Conservation (phyloP, 2,329 filamentous ascomycete species). For the Fusarium subglutinans region DNA sequence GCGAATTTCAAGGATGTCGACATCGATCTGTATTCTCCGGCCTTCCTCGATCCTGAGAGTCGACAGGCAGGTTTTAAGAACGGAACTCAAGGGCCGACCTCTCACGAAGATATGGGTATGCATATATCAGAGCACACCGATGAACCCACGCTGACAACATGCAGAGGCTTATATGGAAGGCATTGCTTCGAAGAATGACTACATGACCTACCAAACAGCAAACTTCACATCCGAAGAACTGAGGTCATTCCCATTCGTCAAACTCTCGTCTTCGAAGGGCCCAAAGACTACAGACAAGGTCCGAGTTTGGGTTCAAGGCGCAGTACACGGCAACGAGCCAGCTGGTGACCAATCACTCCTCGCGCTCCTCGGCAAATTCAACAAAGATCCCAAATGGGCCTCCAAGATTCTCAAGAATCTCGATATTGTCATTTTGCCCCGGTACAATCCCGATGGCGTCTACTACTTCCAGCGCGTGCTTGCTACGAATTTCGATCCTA, state of each 20-base stretch:
- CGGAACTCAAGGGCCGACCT: conserved; percentile 30
- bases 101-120: conserved; percentile 24
- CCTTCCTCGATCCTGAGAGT: background rate
- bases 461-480: conserved; percentile 47
- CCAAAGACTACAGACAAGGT: conserved; percentile 35
- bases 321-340: conserved; percentile 47
- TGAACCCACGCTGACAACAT: background rate
- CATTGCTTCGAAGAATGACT: conserved; percentile 17
- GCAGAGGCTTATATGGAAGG: conserved; percentile 15
- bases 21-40: conserved; percentile 16
- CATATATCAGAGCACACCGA: accelerated
- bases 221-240: conserved; percentile 32
- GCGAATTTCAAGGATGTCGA: conserved; percentile 32
- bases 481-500: conserved; percentile 45
- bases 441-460: conserved; percentile 48
- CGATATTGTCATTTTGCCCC: conserved; percentile 44
- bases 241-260: conserved; percentile 32
- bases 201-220: conserved; percentile 22
- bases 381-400: conserved; percentile 44
- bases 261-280: conserved; percentile 1
- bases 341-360: conserved; percentile 45
- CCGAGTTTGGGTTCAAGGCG: conserved; percentile 46
- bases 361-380: conserved; percentile 45
- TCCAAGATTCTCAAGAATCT: conserved; percentile 39
- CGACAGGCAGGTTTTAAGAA: conserved; percentile 17